A percentile compares a stretch with the other conserved stretches of the same genome.
phyloP scores from a whole-genome alignment of 805 yeast genomes.

The Candida orba region DNA sequence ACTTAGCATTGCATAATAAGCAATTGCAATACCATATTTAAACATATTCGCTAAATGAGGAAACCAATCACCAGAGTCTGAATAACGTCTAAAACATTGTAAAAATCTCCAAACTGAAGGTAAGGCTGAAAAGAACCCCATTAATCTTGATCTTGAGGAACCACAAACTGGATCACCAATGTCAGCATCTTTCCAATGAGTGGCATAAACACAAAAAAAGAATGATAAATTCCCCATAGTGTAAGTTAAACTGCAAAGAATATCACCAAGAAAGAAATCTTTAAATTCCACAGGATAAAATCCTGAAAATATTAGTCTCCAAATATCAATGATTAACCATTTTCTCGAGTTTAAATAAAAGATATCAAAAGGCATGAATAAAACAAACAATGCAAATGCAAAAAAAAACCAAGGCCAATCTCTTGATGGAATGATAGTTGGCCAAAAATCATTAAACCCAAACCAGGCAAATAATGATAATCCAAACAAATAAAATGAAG shows the following conservation, averaged over 20 bases:
- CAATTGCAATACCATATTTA: constrained; percentile 62
- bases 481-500: constrained; percentile 49
- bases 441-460: constrained; percentile 67
- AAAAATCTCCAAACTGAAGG: constrained; percentile 89
- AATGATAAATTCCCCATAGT: constrained; percentile 79
- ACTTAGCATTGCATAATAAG: constrained; percentile 68
- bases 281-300: constrained; percentile 91
- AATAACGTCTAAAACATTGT: constrained; percentile 86
- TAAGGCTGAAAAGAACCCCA: constrained; percentile 80
- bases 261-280: constrained; percentile 91
- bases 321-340: constrained; percentile 67
- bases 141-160: constrained; percentile 60
- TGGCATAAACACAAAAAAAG: constrained; percentile 75
- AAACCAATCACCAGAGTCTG: constrained; percentile 92
- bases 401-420: constrained; percentile 79
- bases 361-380: constrained; percentile 56
- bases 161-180: constrained; percentile 53
- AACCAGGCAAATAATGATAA: constrained; percentile 65
- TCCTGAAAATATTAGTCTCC: constrained; percentile 76
- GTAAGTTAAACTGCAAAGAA: constrained; percentile 82
- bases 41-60: constrained; percentile 89
- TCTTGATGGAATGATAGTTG: constrained; percentile 48
- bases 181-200: constrained; percentile 55
- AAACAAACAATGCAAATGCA: constrained; percentile 39
- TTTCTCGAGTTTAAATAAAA: constrained; percentile 56